Evolutionary conservation across 2,329 filamentous ascomycete species (phyloP).

Genomic region (Botryotinia globosa): DNA sequence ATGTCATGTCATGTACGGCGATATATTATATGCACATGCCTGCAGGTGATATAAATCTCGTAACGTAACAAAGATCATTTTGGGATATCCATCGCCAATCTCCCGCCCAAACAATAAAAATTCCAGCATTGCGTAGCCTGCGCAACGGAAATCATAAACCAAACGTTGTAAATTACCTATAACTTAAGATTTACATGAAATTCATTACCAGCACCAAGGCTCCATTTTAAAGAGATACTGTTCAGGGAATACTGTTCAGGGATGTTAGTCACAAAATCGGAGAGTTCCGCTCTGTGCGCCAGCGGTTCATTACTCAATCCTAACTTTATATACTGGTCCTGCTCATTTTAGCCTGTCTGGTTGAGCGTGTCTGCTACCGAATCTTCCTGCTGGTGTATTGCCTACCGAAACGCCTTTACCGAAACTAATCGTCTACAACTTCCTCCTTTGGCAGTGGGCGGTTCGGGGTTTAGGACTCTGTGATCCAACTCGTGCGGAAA

Average conservation of each 20-base stretch:
- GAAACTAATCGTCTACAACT: slow-evolving; percentile 1
- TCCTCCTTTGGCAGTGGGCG: background rate
- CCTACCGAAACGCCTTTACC: slow-evolving; percentile 6
- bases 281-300: background rate
- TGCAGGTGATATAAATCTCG: slow-evolving; percentile 8
- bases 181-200: background rate
- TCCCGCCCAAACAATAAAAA: background rate
- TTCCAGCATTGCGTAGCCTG: background rate
- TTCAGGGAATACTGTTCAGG: too few species aligned
- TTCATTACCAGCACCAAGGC: background rate
- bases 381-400: background rate
- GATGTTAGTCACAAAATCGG: background rate
- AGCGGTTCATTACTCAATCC: slow-evolving; percentile 9
- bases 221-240: background rate
- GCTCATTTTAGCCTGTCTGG: background rate
- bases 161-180: background rate
- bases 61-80: slow-evolving; percentile 14
- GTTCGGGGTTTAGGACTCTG: background rate
- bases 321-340: slow-evolving; percentile 7
- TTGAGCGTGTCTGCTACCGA: background rate
- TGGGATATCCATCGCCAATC: background rate
- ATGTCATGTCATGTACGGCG: background rate
- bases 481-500: background rate
- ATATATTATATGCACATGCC: background rate
- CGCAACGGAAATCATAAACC: background rate